A percentile compares a stretch with the other conserved stretches of the same genome.
Evolutionary conservation across 805 yeast genomes (phyloP).

Genomic region (Starmera dryadoides): DNA sequence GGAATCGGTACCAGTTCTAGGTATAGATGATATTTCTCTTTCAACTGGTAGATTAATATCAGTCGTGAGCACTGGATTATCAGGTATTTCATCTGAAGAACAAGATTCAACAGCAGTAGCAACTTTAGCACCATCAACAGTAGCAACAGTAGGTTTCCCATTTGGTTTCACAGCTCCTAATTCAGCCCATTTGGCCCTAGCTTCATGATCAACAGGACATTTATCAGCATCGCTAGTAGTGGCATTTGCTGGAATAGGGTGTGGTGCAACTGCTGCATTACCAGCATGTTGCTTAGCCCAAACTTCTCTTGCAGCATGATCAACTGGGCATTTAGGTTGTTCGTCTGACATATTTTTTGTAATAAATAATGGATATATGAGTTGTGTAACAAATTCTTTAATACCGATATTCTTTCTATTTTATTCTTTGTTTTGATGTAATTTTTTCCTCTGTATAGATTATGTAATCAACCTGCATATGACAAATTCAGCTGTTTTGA

Average conservation of each 20-base stretch:
- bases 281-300: constrained; percentile 4
- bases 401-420: not conserved
- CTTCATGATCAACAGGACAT: constrained; percentile 68
- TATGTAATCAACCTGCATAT: not conserved
- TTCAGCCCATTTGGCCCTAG: constrained; percentile 52
- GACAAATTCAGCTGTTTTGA: no score
- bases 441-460: not conserved
- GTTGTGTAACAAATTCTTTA: no score
- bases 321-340: constrained; percentile 43
- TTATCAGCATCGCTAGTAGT: constrained; percentile 27
- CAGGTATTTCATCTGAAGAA: constrained; percentile 37
- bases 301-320: constrained; percentile 27
- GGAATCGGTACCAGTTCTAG: constrained; percentile 56
- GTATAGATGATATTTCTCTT: constrained; percentile 75
- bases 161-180: no score
- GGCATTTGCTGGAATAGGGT: constrained; percentile 12
- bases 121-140: constrained; percentile 14
- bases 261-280: constrained; percentile 9
- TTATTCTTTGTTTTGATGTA: not conserved
- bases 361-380: no score
- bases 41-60: constrained; percentile 52
- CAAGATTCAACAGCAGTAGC: constrained; percentile 25
- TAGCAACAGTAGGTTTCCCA: constrained; percentile 12
- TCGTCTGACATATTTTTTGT: constrained; percentile 4
- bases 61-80: constrained; percentile 25